Conservation (phyloP, 208 protist species). For the Perkinsela sp. region DNA sequence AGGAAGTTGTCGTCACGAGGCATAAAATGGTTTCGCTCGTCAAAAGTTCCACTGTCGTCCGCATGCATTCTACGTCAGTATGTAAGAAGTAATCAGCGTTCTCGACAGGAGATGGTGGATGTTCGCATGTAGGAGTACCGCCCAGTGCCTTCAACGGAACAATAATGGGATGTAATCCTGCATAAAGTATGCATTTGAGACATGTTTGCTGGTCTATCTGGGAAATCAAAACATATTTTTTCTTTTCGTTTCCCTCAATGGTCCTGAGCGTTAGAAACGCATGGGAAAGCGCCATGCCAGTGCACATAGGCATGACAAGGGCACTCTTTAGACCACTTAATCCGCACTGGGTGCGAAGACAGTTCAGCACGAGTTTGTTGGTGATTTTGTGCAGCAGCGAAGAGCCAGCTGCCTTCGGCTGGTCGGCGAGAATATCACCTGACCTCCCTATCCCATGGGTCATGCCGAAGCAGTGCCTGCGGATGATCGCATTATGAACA, state of each 20-base stretch:
- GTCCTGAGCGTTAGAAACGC: constrained; percentile 25
- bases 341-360: constrained; percentile 20
- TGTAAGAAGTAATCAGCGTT: constrained; percentile 16
- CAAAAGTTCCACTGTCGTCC: constrained; percentile 16
- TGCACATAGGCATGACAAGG: constrained; percentile 74
- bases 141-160: constrained; percentile 13
- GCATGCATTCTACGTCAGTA: constrained; percentile 33
- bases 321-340: constrained; percentile 10
- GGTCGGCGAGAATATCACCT: constrained; percentile 67
- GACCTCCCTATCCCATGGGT: constrained; percentile 78
- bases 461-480: constrained; percentile 42
- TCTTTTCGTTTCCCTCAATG: constrained; percentile 1
- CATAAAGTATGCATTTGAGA: constrained; percentile 77
- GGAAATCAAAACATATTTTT: constrained; percentile 68
- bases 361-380: constrained; percentile 57
- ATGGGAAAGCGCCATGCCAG: constrained; percentile 72
- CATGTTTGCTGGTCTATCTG: constrained; percentile 91
- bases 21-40: constrained; percentile 52
- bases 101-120: constrained; percentile 10
- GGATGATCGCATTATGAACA: constrained; percentile 45
- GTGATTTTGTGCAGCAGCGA: constrained; percentile 66
- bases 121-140: constrained; percentile 8
- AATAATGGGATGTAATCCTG: constrained; percentile 21
- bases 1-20: constrained; percentile 85
- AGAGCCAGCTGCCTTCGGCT: constrained; percentile 89